phyloP scores from a whole-genome alignment of 2,329 filamentous ascomycete species.

The Penicillium sp. region DNA sequence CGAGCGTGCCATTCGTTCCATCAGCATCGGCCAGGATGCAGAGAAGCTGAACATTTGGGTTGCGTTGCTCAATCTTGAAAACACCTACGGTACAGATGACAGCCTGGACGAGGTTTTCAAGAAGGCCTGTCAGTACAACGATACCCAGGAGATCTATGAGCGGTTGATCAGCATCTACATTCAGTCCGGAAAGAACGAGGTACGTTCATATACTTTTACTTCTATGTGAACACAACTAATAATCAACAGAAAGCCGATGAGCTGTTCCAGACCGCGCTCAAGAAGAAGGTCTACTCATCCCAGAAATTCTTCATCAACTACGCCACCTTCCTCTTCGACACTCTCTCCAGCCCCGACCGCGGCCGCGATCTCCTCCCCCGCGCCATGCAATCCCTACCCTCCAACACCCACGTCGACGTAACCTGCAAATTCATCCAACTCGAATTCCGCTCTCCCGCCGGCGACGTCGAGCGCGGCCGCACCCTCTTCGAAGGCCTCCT shows the following conservation, averaged over 20 bases:
- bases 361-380: constrained; percentile 75
- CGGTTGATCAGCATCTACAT: constrained; percentile 92
- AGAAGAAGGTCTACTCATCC: constrained; percentile 77
- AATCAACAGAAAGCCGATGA: constrained; percentile 71
- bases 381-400: constrained; percentile 76
- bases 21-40: constrained; percentile 83
- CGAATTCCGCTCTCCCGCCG: constrained; percentile 79
- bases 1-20: constrained; percentile 83
- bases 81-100: constrained; percentile 80
- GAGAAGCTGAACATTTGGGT: constrained; percentile 97
- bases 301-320: constrained; percentile 91
- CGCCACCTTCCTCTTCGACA: constrained; percentile 84
- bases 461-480: constrained; percentile 83
- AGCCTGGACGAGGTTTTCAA: constrained; percentile 82
- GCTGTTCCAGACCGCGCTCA: constrained; percentile 79
- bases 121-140: constrained; percentile 89
- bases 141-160: constrained; percentile 83
- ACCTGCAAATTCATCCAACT: constrained; percentile 86
- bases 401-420: constrained; percentile 65
- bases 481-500: constrained; percentile 92
- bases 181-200: constrained; percentile 77
- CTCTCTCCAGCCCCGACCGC: constrained; percentile 63
- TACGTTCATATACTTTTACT: constrained; percentile 45
- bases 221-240: constrained; percentile 17
- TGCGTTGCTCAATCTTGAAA: constrained; percentile 89